Base-by-base conservation (phyloP, 805 yeast genomes). In the Kuraishia molischiana region DNA sequence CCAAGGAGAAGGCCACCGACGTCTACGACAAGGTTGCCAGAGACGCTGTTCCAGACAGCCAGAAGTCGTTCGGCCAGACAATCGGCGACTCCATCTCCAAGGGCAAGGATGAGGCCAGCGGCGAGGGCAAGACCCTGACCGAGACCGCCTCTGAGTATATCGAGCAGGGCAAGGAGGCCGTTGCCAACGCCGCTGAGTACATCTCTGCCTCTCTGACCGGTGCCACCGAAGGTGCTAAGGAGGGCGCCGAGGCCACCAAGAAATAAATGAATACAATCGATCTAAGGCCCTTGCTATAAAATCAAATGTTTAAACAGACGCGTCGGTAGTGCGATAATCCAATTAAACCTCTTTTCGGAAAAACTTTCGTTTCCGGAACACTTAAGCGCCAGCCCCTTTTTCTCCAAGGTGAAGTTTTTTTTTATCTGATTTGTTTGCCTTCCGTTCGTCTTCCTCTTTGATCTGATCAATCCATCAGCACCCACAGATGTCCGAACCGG, bases 61-160 rank as follows among this genome's bases (percentile, higher is more conserved):
- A 77, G 50, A 85, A 85, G 70, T 78, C 89, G 33, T 60, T 72
- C 45, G 61, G 72, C 43, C 95, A 87, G 68, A 66, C 77, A 48
- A 64, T 76, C 24, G 47, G 50, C 40, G 77, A 72, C 56, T 53
- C 54, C 43, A 61, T 55, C 35, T 61, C 66, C 50, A 43, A 56
- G 36, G 74, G 74, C 24, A 58, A 61, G 41, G 73, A 67, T 42
- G 67, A 68, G 43, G 72, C 73, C 39, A 60, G 62, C 51, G 20
- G 42, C 34, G 41, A 44, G 24, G 36, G 40, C 21, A 47, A 44
- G 31, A 43, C 67, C 14, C 53, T 64, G 41, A 50, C 59, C 35
- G 74, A 69, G 41, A 64, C 73, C 38, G 76, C 71, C 32, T 42
- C 53, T 35, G 63, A 61, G 38, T 67, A 67, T 49, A 50, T 70